These are phyloP conservation scores for Talaromyces albobiverticillius DNA, from an alignment of 2,329 filamentous ascomycete genomes.

Conservation along the genomic window DNA sequence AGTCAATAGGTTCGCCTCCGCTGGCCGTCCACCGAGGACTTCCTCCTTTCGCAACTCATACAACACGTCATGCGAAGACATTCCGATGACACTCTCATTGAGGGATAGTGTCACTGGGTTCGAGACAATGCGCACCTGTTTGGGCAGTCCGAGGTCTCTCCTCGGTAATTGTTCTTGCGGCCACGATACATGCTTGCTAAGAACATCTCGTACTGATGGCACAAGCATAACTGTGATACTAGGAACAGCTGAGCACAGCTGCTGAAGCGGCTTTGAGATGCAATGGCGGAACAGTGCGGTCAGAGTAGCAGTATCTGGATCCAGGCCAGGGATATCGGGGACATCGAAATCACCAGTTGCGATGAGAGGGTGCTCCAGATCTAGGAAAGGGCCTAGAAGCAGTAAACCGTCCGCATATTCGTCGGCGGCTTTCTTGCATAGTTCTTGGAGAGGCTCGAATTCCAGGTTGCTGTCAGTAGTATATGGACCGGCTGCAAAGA, in stretches of 20 bases:
- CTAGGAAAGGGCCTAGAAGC: slow-evolving; percentile 83
- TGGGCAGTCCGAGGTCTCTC: slow-evolving; percentile 75
- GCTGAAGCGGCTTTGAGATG: slow-evolving; percentile 70
- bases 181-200: slow-evolving; percentile 83
- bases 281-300: slow-evolving; percentile 78
- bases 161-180: slow-evolving; percentile 69
- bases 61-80: slow-evolving; percentile 80
- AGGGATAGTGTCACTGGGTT: slow-evolving; percentile 88
- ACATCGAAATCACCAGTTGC: slow-evolving; percentile 77
- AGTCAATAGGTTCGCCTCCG: slow-evolving; percentile 61
- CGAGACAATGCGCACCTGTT: slow-evolving; percentile 72
- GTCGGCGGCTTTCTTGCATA: slow-evolving; percentile 75
- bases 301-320: slow-evolving; percentile 77
- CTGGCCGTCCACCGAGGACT: slow-evolving; percentile 55
- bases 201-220: slow-evolving; percentile 77
- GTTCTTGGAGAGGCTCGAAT: slow-evolving; percentile 78
- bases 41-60: slow-evolving; percentile 79
- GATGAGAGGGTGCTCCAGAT: slow-evolving; percentile 84
- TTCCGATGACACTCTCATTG: slow-evolving; percentile 80
- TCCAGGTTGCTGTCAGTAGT: slow-evolving; percentile 89
- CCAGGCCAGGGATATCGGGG: slow-evolving; percentile 62
- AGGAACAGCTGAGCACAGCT: slow-evolving; percentile 68
- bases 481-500: slow-evolving; percentile 84
- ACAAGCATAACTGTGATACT: slow-evolving; percentile 76
- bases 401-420: slow-evolving; percentile 75